Evolutionary conservation across 2,329 filamentous ascomycete species (phyloP).

Genomic region (Elsinoe perseae): DNA sequence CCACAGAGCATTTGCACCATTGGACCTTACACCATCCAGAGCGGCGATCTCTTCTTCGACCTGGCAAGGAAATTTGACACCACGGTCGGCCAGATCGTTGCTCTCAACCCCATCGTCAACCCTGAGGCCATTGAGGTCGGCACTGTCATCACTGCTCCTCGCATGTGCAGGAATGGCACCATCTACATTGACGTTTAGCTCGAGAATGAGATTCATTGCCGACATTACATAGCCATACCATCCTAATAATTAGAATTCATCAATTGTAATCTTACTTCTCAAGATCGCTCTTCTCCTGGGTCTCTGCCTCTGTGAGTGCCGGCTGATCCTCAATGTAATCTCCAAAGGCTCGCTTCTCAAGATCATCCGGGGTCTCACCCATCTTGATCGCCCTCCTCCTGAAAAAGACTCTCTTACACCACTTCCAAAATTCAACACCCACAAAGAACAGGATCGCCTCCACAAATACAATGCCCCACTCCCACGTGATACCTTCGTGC

Average conservation of each 20-base stretch:
- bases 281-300: constrained; percentile 10
- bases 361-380: constrained; percentile 14
- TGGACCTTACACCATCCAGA: constrained; percentile 22
- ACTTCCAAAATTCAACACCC: constrained; percentile 61
- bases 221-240: not conserved
- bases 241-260: not conserved
- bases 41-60: constrained; percentile 23
- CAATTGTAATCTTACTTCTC: constrained; percentile 7
- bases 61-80: constrained; percentile 21
- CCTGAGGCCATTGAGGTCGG: constrained; percentile 19
- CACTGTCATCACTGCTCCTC: not conserved
- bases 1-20: constrained; percentile 21
- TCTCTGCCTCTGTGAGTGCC: not conserved
- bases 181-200: not conserved
- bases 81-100: constrained; percentile 23
- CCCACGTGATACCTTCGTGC: constrained; percentile 58
- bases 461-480: constrained; percentile 62
- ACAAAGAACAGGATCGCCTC: constrained; percentile 54
- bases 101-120: constrained; percentile 22
- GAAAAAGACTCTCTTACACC: constrained; percentile 52
- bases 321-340: constrained; percentile 13
- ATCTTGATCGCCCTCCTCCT: constrained; percentile 26
- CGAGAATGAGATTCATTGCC: not conserved
- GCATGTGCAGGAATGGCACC: not conserved
- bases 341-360: constrained; percentile 20